Base-by-base conservation (phyloP, 2,329 filamentous ascomycete genomes). In the Sordariomycetes sp. region DNA sequence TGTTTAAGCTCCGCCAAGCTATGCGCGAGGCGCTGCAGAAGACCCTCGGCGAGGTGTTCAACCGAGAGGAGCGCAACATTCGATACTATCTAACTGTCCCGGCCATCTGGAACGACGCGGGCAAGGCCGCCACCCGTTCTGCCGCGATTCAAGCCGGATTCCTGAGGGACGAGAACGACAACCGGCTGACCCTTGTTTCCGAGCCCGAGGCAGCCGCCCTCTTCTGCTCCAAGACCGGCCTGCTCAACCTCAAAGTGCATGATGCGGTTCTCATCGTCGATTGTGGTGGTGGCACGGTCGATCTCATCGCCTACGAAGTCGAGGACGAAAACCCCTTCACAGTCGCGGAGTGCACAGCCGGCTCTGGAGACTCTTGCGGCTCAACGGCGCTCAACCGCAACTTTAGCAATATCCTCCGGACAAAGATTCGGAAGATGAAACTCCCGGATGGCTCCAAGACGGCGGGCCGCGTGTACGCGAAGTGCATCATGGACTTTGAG, bases 401-500 rank as follows among this genome's bases (percentile, higher is more conserved):
- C 72, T 99, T 97, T 69, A 96, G 90, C 75, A 97, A 97, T 73
- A 96, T 99, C 63, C 77, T 97, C 55, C 87, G 94, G 57, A 95
- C 92, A 60, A 97, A 97, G 79, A 97, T 99, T 65, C 82, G 92
- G 64, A 97, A 97, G 78, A 97, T 97, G 94, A 97, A 97, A 74
- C 79, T 99, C 52, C 91, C 94, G 1, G 92, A 97, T 67, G 92
- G 91, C 53, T 96, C 92, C 64, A 95, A 92, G 74, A 97, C 90
- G 2, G 92, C 94, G n/a, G 92, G 92, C 51, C 90, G 92, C 72
- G 94, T 99, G 57, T 97, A 97, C 71, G 92, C 92, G 63, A 97
- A 97, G 76, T 97, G 92, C 71, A 97, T 99, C 73, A 97, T 97
- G 92, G 94, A 99, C 73, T 99, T 99, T 66, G 94, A 99, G 77